Conservation (phyloP, 1,284 basidiomycete genomes). For the Malassezia psittaci region DNA sequence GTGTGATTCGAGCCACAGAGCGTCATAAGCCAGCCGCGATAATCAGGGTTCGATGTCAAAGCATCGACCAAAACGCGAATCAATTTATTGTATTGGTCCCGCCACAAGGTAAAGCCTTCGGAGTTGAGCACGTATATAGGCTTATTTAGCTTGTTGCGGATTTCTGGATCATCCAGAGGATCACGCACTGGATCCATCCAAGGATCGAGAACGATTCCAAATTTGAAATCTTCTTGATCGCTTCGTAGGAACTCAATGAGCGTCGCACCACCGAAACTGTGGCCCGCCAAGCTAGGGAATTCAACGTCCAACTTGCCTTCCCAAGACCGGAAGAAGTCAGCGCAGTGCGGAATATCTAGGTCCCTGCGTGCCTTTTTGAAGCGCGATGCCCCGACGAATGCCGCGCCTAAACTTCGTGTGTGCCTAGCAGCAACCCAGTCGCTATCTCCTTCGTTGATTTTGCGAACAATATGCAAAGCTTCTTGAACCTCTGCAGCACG, state of each 20-base stretch:
- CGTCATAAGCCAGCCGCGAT: slow-evolving; percentile 35
- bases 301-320: slow-evolving; percentile 31
- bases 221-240: slow-evolving; percentile 18
- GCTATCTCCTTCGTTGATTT: slow-evolving; percentile 40
- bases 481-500: slow-evolving; percentile 50
- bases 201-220: slow-evolving; percentile 30
- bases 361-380: slow-evolving; percentile 1
- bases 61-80: slow-evolving; percentile 25
- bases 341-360: neutral
- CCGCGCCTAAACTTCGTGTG: slow-evolving; percentile 27
- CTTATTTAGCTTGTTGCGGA: slow-evolving; percentile 18
- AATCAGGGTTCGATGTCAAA: slow-evolving; percentile 10
- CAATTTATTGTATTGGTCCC: slow-evolving; percentile 25
- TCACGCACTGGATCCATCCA: slow-evolving; percentile 34
- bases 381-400: slow-evolving; percentile 17
- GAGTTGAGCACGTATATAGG: slow-evolving; percentile 35
- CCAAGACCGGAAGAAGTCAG: slow-evolving; percentile 22
- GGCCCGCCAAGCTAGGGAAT: slow-evolving; percentile 25
- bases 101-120: slow-evolving; percentile 29
- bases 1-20: slow-evolving; percentile 33
- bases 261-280: slow-evolving; percentile 45
- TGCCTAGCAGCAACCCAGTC: slow-evolving; percentile 25
- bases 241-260: slow-evolving; percentile 27
- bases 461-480: slow-evolving; percentile 46
- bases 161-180: slow-evolving; percentile 20